These are phyloP conservation scores for Meyerozyma smithsonii DNA, from an alignment of 1,139 yeast genomes.

Conservation along the genomic window DNA sequence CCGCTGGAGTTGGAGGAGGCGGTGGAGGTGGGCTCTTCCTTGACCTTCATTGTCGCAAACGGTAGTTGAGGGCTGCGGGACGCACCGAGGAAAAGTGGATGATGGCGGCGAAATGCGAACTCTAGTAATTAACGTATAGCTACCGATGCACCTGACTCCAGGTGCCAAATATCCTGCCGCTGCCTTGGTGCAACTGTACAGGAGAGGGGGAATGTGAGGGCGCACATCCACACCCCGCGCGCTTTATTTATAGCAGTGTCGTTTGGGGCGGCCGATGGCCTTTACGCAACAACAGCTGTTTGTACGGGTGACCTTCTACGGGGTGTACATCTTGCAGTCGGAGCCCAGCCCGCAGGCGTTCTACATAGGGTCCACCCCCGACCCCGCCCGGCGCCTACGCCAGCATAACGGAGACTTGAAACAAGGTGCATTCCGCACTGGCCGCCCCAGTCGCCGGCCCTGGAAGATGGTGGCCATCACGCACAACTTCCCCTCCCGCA, in stretches of 20 bases:
- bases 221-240: slow-evolving; percentile 3
- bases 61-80: no score
- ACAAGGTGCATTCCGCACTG: slow-evolving; percentile 62
- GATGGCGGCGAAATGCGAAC: not conserved
- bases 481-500: slow-evolving; percentile 67
- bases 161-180: not conserved
- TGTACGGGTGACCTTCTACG: slow-evolving; percentile 43
- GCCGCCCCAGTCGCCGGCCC: slow-evolving; percentile 52
- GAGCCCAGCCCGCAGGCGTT: slow-evolving; percentile 49
- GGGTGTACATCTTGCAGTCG: slow-evolving; percentile 65
- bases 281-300: slow-evolving; percentile 9
- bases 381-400: slow-evolving; percentile 60
- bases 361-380: slow-evolving; percentile 76
- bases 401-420: slow-evolving; percentile 73
- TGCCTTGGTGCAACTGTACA: not conserved
- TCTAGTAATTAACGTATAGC: not conserved
- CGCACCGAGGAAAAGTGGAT: no score
- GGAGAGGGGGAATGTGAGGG: not conserved
- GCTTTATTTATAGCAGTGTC: not conserved
- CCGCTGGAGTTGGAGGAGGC: slow-evolving; percentile 23
- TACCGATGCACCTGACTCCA: not conserved
- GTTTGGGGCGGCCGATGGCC: not conserved
- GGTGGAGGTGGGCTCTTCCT: slow-evolving; percentile 3
- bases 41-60: not conserved
- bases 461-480: slow-evolving; percentile 67